Evolutionary conservation across 2,329 filamentous ascomycete species (phyloP), one percentile per base, ranked within the genome.

Genomic region (Apiospora sp.): DNA sequence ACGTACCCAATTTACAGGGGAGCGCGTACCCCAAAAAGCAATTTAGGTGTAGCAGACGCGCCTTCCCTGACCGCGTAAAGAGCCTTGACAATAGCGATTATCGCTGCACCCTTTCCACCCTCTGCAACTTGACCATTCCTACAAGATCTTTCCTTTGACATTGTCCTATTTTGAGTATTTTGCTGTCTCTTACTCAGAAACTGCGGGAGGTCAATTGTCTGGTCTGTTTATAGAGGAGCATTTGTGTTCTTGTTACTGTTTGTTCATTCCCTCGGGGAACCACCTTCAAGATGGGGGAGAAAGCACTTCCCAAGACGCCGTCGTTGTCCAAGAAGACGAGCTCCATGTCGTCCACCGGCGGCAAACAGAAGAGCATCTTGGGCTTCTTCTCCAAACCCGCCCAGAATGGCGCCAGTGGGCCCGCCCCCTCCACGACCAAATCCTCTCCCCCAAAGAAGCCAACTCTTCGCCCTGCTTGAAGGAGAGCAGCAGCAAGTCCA

Each of bases 331-430:
- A 84, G 78, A 88, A 89, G 77, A 80, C 84, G 58, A 82, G 82
- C 64, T 82, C 83, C 64, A 82, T 83, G 16, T 83, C 86, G 14
- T 88, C 88, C 73, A 83, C 85, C 27, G 82, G 84, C 7, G 82
- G 82, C 74, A 91, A 91, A 79, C 91, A 89, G 78, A 92, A 94
- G 80, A 93, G 92, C 71, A 94, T 96, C 73, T 85, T 94, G 48
- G 92, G 93, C 61, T 96, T 96, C 87, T 96, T 96, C 79, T 88
- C 92, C 76, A 94, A 93, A 80, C 83, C 87, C 74, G 75, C 83
- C 58, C 74, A 74, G 14, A 76, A 77, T 37, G 30, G 30, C 30
- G 6, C 54, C 70, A 75, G 80, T 76, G 74, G 77, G 72, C 84
- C 86, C 3, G 83, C 86, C 19, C 85, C 74, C 68, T 75, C 75